phyloP scores from a whole-genome alignment of 345 rosid species.

The Salix dunnii region DNA sequence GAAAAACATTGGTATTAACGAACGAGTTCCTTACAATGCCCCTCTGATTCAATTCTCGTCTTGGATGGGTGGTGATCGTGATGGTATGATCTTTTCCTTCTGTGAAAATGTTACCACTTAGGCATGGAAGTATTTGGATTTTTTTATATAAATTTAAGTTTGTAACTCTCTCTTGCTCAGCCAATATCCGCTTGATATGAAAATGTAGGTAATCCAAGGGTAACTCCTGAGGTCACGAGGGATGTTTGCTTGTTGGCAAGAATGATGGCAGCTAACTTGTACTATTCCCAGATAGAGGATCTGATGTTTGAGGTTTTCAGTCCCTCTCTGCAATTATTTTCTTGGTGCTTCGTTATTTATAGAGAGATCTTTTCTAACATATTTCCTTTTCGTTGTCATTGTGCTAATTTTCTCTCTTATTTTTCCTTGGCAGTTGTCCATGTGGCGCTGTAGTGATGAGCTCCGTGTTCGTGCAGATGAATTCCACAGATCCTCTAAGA shows the following conservation, averaged over 20 bases:
- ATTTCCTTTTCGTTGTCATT: not conserved
- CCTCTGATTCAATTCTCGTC: slow-evolving; percentile 98
- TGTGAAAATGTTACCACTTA: not conserved
- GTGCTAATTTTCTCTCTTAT: not conserved
- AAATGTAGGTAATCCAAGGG: slow-evolving; percentile 85
- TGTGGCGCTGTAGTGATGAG: slow-evolving; percentile 99
- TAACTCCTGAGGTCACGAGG: slow-evolving; percentile 98
- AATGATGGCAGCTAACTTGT: slow-evolving; percentile 98
- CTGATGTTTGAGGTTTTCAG: slow-evolving; percentile 89
- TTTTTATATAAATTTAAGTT: not conserved
- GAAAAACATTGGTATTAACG: slow-evolving; percentile 88
- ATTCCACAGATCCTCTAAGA: slow-evolving; percentile 71
- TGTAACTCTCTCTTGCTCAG: not conserved
- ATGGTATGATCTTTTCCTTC: slow-evolving; percentile 50
- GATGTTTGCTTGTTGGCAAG: slow-evolving; percentile 96
- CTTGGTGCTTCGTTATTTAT: not conserved
- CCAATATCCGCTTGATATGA: slow-evolving; percentile 1
- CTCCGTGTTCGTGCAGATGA: slow-evolving; percentile 72
- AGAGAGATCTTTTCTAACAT: not conserved
- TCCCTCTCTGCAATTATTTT: not conserved
- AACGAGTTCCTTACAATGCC: slow-evolving; percentile 94
- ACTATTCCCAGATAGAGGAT: slow-evolving; percentile 87
- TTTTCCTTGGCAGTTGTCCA: slow-evolving; percentile 63
- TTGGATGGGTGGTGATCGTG: slow-evolving; percentile 99
- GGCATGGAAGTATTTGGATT: not conserved